Evolutionary conservation across 805 yeast genomes (phyloP), one percentile per base, ranked within the genome.

Genomic region (Saccharomycopsis selenospora): DNA sequence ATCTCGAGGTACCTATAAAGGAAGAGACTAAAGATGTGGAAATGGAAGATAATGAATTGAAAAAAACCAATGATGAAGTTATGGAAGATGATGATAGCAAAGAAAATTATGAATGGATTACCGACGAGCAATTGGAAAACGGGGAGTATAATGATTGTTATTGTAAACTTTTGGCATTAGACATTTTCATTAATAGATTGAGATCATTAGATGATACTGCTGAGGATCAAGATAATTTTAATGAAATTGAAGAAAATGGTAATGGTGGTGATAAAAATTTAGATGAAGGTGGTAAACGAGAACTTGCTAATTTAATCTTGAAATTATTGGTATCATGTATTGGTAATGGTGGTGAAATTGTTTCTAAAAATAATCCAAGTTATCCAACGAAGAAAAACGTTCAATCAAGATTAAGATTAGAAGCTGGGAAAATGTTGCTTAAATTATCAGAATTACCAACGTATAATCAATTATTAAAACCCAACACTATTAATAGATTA

Each of bases 311-410:
- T 48, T 86, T 88, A 13, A 79, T 85, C 0, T 63, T 87, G 52
- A 85, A 82, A 56, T 64, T 88, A 24, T 68, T 88, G 26, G 69
- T 77, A 28, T 77, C 88, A 1, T 67, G 85, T 28, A 76, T 88
- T 43, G 77, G 80, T 1, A 82, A 82, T 59, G 84, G 85, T 41
- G 96, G 96, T 25, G 96, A 89, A 57, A 72, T 88, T 27, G 76
- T 81, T 2, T 54, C 74, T 46, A 61, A 63, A 50, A 69, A 70
- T 47, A 56, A 70, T 3, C 66, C 63, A 7, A 63, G 66, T 14
- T 70, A 64, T 55, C 80, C 84, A 13, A 84, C 95, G 0, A 95
- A 95, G 3, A 66, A 60, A 23, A 66, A 66, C 29, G 80, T 67
- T 58, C 83, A 82, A 59, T 72, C 80, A 50, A 75, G 77, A 53